phyloP scores from a whole-genome alignment of 1,139 yeast species.

The Yamadazyma diospyri region DNA sequence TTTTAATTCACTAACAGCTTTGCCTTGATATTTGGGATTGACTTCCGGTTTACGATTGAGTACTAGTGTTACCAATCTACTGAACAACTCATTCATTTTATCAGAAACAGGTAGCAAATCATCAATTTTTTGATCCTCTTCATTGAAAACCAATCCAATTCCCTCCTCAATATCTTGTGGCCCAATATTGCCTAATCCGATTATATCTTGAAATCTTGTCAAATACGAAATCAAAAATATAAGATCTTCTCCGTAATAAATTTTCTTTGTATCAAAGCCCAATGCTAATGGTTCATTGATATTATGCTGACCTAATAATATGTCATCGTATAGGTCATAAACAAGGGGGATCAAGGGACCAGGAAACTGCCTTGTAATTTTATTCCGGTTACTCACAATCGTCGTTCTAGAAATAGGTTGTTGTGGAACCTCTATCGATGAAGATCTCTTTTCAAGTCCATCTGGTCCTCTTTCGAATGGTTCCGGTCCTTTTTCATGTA shows the following conservation, averaged over 20 bases:
- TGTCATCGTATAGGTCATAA: slow-evolving; percentile 40
- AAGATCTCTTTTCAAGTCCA: not conserved
- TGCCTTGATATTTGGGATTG: slow-evolving; percentile 16
- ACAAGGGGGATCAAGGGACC: slow-evolving; percentile 38
- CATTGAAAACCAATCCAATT: slow-evolving; percentile 25
- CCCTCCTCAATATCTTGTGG: slow-evolving; percentile 54
- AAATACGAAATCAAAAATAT: slow-evolving; percentile 40
- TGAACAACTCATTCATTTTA: slow-evolving; percentile 34
- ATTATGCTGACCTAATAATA: slow-evolving; percentile 17
- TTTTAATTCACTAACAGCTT: slow-evolving; percentile 42
- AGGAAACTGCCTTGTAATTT: slow-evolving; percentile 34
- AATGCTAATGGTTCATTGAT: slow-evolving; percentile 23
- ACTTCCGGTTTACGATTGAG: slow-evolving; percentile 41
- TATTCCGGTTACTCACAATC: slow-evolving; percentile 26
- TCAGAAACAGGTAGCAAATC: slow-evolving; percentile 23
- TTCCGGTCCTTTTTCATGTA: not conserved
- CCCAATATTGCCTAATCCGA: slow-evolving; percentile 29
- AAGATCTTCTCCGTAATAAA: slow-evolving; percentile 47
- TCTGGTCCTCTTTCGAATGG: not conserved
- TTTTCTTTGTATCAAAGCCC: slow-evolving; percentile 23
- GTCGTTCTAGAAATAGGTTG: slow-evolving; percentile 27
- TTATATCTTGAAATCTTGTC: slow-evolving; percentile 35
- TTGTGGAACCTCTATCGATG: not conserved
- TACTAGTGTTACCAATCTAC: slow-evolving; percentile 32
- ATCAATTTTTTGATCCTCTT: slow-evolving; percentile 8